Conservation (phyloP, 768 basidiomycete species). For the Heimioporus sp. region DNA sequence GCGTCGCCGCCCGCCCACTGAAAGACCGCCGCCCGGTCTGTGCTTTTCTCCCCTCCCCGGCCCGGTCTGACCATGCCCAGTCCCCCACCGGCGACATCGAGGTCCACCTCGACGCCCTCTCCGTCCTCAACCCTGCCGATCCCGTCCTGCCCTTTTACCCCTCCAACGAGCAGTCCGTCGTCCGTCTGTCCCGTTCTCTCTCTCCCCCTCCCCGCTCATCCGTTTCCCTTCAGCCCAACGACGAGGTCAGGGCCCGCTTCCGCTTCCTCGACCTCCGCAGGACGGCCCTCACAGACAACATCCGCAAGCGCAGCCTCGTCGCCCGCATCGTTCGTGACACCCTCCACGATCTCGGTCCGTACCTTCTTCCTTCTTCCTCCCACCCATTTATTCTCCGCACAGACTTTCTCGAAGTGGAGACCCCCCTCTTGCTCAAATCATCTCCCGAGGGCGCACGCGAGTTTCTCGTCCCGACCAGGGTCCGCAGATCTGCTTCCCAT, state of each 20-base stretch:
- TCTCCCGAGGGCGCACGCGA: constrained; percentile 95
- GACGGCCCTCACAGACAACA: constrained; percentile 66
- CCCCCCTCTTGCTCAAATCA: constrained; percentile 85
- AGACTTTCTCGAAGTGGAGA: constrained; percentile 95
- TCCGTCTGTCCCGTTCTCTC: constrained; percentile 47
- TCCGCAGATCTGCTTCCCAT: constrained; percentile 32
- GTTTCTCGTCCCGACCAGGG: constrained; percentile 83
- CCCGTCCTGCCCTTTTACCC: constrained; percentile 79
- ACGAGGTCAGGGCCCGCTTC: constrained; percentile 80
- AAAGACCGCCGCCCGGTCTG: constrained; percentile 62
- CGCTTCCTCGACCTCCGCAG: constrained; percentile 90
- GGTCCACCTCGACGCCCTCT: constrained; percentile 66
- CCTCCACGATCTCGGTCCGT: constrained; percentile 71
- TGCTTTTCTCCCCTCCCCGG: constrained; percentile 12
- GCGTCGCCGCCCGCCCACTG: constrained; percentile 61
- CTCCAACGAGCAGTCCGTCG: constrained; percentile 71
- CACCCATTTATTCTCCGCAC: constrained; percentile 5
- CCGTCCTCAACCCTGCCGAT: constrained; percentile 77
- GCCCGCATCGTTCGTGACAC: constrained; percentile 71
- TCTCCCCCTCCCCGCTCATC: background rate
- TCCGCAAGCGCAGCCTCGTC: constrained; percentile 81
- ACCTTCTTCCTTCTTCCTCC: constrained; percentile 4
- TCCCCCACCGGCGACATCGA: constrained; percentile 75
- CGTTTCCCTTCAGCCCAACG: constrained; percentile 59
- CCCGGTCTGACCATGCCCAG: constrained; percentile 32